Evolutionary conservation across 768 basidiomycete genomes (phyloP).

Genomic region (Sporobolomyces pararoseus): DNA sequence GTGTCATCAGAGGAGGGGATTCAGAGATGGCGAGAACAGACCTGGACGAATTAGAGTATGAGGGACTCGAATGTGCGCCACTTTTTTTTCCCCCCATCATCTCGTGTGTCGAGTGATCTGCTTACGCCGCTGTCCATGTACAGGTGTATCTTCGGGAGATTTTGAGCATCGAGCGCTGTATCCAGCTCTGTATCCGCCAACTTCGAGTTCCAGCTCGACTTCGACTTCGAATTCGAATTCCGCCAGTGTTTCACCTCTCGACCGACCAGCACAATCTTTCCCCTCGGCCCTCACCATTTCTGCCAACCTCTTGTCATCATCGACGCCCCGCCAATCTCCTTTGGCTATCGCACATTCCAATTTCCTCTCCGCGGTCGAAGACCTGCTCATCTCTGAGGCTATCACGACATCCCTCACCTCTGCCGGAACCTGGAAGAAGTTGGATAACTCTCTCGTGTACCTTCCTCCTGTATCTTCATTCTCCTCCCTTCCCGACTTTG

Average conservation of each 20-base stretch:
- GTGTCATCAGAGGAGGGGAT: conserved; percentile 24
- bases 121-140: background rate
- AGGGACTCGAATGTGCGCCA: background rate
- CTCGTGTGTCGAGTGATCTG: background rate
- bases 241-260: conserved; percentile 17
- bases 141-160: conserved; percentile 38
- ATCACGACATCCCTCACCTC: background rate
- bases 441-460: background rate
- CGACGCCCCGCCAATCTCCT: background rate
- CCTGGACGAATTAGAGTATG: background rate
- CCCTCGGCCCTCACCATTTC: conserved; percentile 47
- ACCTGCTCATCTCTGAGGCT: conserved; percentile 12
- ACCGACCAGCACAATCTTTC: conserved; percentile 36
- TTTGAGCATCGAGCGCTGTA: conserved; percentile 45
- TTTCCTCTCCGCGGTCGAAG: conserved; percentile 15
- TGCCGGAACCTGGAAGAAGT: background rate
- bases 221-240: background rate
- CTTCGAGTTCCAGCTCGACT: background rate
- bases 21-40: background rate
- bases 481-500: background rate
- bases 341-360: conserved; percentile 5
- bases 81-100: background rate
- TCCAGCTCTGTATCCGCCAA: conserved; percentile 37
- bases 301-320: conserved; percentile 42
- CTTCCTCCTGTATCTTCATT: conserved; percentile 3